phyloP scores from a whole-genome alignment of 1,284 basidiomycete species.

The Irpex sp. region DNA sequence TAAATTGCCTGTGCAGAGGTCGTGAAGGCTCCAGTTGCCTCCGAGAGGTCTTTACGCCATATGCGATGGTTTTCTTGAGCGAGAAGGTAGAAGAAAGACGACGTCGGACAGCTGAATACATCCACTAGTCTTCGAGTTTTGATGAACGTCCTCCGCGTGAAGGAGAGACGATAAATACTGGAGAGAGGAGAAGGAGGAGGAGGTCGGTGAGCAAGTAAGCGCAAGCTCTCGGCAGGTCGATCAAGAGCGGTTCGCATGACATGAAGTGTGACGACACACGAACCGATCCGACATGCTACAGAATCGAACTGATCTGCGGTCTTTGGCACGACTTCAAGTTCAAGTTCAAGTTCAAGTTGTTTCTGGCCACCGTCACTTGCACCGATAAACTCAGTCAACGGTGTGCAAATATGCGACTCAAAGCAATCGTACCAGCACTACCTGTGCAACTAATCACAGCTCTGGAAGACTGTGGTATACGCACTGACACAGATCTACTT shows the following conservation, averaged over 20 bases:
- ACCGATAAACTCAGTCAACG: too few relatives aligned
- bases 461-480: slow-evolving; percentile 42
- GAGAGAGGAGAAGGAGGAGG: not conserved
- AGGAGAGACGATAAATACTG: not conserved
- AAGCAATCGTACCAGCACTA: slow-evolving; percentile 20
- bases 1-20: slow-evolving; percentile 50
- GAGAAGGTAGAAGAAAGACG: slow-evolving; percentile 33
- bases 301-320: not conserved
- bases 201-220: not conserved
- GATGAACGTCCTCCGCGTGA: not conserved
- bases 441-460: slow-evolving; percentile 29
- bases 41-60: slow-evolving; percentile 41
- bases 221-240: not conserved
- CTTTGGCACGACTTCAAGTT: not conserved
- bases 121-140: slow-evolving; percentile 13
- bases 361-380: too few relatives aligned
- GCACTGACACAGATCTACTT: slow-evolving; percentile 55
- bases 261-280: not conserved
- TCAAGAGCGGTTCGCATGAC: not conserved
- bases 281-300: not conserved
- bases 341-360: too few relatives aligned
- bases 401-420: slow-evolving; percentile 20
- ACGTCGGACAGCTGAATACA: slow-evolving; percentile 44
- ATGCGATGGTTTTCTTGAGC: slow-evolving; percentile 46
- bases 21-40: slow-evolving; percentile 33